Evolutionary conservation across 495 filamentous ascomycete species (phyloP).

Genomic region (Cercophora newfieldiana): DNA sequence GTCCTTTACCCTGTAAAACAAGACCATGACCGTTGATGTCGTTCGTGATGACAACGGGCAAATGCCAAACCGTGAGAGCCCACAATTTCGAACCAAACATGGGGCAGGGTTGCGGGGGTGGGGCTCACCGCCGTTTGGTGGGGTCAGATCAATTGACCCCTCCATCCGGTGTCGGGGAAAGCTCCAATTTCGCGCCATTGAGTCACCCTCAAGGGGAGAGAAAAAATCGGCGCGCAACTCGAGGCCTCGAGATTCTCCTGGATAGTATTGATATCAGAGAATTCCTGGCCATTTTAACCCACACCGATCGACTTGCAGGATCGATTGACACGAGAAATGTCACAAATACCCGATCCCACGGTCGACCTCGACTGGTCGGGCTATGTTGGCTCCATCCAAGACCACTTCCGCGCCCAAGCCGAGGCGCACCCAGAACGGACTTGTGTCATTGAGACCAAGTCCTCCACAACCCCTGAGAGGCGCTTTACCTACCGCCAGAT

Average conservation of each 20-base stretch:
- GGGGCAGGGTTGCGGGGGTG: slow-evolving; percentile 1
- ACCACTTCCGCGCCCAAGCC: slow-evolving; percentile 58
- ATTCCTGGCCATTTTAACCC: not conserved
- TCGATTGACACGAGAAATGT: slow-evolving; percentile 19
- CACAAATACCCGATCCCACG: slow-evolving; percentile 69
- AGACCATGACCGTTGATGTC: too few relatives aligned
- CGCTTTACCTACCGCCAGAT: slow-evolving; percentile 88
- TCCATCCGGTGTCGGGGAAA: slow-evolving; percentile 18
- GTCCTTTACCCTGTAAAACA: too few relatives aligned
- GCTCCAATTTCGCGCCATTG: slow-evolving; percentile 11
- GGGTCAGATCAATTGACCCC: slow-evolving; percentile 8
- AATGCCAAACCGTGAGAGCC: too few relatives aligned
- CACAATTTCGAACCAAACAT: not conserved
- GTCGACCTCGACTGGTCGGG: slow-evolving; percentile 78
- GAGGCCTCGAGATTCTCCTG: not conserved
- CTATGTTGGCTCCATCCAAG: slow-evolving; percentile 60
- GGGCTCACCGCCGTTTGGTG: slow-evolving; percentile 15
- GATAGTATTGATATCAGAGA: not conserved
- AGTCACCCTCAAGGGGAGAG: slow-evolving; percentile 8
- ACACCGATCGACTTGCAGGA: not conserved
- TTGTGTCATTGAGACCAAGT: slow-evolving; percentile 83
- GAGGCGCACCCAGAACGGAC: slow-evolving; percentile 70
- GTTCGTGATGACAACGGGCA: too few relatives aligned
- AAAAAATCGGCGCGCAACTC: slow-evolving; percentile 4
- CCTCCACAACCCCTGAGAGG: slow-evolving; percentile 56